Conservation (phyloP, 2,329 filamentous ascomycete genomes). For the Monilinia fructigena region DNA sequence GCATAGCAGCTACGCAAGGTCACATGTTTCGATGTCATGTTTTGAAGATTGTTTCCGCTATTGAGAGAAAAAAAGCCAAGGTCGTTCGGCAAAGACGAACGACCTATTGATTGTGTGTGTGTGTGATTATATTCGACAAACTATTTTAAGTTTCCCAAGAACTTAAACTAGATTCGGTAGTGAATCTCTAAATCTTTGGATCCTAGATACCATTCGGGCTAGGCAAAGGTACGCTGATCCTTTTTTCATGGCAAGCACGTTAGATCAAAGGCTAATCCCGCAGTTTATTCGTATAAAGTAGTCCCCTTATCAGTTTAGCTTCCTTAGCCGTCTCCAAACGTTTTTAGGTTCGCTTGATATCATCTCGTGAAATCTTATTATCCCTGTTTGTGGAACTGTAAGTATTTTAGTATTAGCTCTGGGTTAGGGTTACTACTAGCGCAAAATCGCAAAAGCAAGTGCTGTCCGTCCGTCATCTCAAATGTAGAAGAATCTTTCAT, state of each 20-base stretch:
- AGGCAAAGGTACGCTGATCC: not conserved
- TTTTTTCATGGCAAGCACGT: too few relatives aligned
- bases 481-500: conserved; percentile 21
- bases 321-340: conserved; percentile 1
- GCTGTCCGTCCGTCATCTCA: conserved; percentile 21
- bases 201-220: not conserved
- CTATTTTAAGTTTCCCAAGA: too few relatives aligned
- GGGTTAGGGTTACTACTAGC: conserved; percentile 12
- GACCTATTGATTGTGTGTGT: too few relatives aligned
- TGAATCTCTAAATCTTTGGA: too few relatives aligned
- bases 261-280: not conserved
- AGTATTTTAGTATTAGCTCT: not conserved
- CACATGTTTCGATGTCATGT: not conserved
- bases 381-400: not conserved
- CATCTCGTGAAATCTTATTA: not conserved
- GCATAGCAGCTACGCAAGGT: not conserved
- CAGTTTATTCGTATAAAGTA: not conserved
- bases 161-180: too few relatives aligned
- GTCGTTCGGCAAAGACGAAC: too few relatives aligned
- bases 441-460: conserved; percentile 12
- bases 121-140: too few relatives aligned
- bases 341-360: conserved; percentile 6
- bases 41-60: not conserved
- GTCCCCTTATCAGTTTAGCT: conserved; percentile 14
- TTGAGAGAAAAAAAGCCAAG: too few relatives aligned